Evolutionary conservation across 2,329 filamentous ascomycete species (phyloP).

Genomic region (Fusarium sp.): DNA sequence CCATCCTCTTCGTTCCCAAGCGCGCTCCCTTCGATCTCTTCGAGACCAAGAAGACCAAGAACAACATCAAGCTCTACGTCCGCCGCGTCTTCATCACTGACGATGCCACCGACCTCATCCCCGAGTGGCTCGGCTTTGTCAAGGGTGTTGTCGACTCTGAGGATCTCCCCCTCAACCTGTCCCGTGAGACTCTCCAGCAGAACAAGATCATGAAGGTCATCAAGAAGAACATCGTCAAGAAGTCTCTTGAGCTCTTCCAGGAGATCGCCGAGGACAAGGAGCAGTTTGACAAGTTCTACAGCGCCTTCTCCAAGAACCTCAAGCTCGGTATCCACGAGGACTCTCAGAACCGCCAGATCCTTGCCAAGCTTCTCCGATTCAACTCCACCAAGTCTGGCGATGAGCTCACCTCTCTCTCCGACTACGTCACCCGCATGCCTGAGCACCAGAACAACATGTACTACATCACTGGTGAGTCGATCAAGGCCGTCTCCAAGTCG

Average conservation of each 20-base stretch:
- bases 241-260: constrained; percentile 98
- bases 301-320: constrained; percentile 99
- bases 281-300: constrained; percentile 99
- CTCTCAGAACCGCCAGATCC: constrained; percentile 90
- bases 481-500: constrained; percentile 98
- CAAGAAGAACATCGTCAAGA: constrained; percentile 99
- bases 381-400: constrained; percentile 99
- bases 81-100: constrained; percentile 99
- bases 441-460: constrained; percentile 99
- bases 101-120: constrained; percentile 98
- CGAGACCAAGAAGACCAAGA: constrained; percentile 99
- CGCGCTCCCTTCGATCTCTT: constrained; percentile 99
- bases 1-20: constrained; percentile 99
- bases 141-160: constrained; percentile 99
- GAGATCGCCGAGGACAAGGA: constrained; percentile 99
- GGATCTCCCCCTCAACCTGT: constrained; percentile 99
- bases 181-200: constrained; percentile 99
- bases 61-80: constrained; percentile 99
- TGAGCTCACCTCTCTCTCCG: constrained; percentile 91
- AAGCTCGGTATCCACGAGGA: constrained; percentile 99
- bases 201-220: constrained; percentile 99
- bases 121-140: constrained; percentile 99
- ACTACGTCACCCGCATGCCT: constrained; percentile 99
- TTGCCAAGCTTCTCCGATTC: constrained; percentile 99
- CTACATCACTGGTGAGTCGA: constrained; percentile 99